phyloP scores from a whole-genome alignment of 1,139 yeast genomes.

The Kurtzmaniella quercitrusa region DNA sequence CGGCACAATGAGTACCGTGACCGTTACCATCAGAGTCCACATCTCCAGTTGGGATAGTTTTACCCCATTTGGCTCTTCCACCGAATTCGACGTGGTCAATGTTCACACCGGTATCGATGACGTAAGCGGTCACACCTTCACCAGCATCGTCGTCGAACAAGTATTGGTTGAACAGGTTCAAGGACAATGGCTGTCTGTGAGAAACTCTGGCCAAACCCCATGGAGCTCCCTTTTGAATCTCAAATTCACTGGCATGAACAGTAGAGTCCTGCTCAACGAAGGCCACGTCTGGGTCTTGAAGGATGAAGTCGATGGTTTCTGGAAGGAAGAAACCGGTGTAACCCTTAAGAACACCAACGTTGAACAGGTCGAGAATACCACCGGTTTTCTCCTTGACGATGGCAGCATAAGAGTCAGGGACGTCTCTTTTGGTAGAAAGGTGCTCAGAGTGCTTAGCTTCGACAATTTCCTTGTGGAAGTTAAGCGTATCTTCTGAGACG shows the following conservation, averaged over 20 bases:
- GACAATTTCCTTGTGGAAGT: constrained; percentile 66
- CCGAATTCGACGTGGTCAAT: constrained; percentile 77
- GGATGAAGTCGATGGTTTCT: constrained; percentile 65
- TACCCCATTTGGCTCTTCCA: constrained; percentile 94
- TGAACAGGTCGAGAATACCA: constrained; percentile 67
- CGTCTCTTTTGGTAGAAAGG: constrained; percentile 20
- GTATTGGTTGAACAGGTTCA: constrained; percentile 83
- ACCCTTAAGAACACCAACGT: constrained; percentile 57
- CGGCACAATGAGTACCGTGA: constrained; percentile 91
- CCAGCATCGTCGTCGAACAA: constrained; percentile 82
- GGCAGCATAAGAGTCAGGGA: constrained; percentile 39
- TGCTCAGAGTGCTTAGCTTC: constrained; percentile 41
- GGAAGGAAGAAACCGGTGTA: constrained; percentile 76
- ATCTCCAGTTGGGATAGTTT: constrained; percentile 82
- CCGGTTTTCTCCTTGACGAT: constrained; percentile 36
- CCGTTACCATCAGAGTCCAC: constrained; percentile 88
- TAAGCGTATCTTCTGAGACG: constrained; percentile 45
- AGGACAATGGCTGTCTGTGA: constrained; percentile 72
- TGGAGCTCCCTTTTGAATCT: constrained; percentile 78
- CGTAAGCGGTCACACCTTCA: constrained; percentile 86
- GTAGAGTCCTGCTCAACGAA: constrained; percentile 78
- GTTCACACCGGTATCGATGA: constrained; percentile 91
- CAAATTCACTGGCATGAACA: constrained; percentile 62
- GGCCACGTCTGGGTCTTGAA: constrained; percentile 68
- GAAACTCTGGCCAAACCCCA: constrained; percentile 97